Conservation (phyloP, 306 rosid species). For the Prunus mume region DNA sequence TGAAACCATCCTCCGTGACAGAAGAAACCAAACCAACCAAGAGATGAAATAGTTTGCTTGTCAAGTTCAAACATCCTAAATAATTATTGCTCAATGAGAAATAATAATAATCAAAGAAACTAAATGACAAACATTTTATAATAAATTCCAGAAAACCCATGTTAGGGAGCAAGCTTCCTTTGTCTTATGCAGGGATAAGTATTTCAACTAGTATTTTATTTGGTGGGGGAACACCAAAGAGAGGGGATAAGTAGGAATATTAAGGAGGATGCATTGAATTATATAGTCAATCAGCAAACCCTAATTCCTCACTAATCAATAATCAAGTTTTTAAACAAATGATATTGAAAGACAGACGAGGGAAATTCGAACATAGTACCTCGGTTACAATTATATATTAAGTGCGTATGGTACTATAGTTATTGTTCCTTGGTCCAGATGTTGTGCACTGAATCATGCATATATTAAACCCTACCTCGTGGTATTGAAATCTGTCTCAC, state of each 20-base stretch:
- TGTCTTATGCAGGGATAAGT: slow-evolving; percentile 35
- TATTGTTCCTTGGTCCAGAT: background rate
- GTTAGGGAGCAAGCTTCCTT: slow-evolving; percentile 54
- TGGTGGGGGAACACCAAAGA: slow-evolving; percentile 13
- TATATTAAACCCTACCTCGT: slow-evolving; percentile 13
- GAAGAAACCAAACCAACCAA: slow-evolving; percentile 21
- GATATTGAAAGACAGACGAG: no score
- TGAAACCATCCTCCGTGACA: slow-evolving; percentile 21
- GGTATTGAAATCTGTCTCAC: slow-evolving; percentile 54
- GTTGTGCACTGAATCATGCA: slow-evolving; percentile 5
- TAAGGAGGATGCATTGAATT: slow-evolving; percentile 1
- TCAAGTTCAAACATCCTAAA: slow-evolving; percentile 33
- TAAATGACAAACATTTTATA: slow-evolving; percentile 24
- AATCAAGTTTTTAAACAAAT: no score
- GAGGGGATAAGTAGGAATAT: slow-evolving; percentile 16
- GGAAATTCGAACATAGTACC: no score
- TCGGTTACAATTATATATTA: background rate
- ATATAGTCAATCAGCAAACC: slow-evolving; percentile 23
- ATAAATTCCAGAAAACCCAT: slow-evolving; percentile 40
- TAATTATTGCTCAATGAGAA: slow-evolving; percentile 6
- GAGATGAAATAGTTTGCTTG: slow-evolving; percentile 25
- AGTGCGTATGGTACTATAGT: background rate
- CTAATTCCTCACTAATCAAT: no score
- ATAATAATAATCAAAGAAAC: slow-evolving; percentile 2
- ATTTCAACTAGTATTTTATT: slow-evolving; percentile 11